These are phyloP conservation scores for Stephanodiscus triporus DNA, from an alignment of 108 stramenopile species.

Conservation along the genomic window DNA sequence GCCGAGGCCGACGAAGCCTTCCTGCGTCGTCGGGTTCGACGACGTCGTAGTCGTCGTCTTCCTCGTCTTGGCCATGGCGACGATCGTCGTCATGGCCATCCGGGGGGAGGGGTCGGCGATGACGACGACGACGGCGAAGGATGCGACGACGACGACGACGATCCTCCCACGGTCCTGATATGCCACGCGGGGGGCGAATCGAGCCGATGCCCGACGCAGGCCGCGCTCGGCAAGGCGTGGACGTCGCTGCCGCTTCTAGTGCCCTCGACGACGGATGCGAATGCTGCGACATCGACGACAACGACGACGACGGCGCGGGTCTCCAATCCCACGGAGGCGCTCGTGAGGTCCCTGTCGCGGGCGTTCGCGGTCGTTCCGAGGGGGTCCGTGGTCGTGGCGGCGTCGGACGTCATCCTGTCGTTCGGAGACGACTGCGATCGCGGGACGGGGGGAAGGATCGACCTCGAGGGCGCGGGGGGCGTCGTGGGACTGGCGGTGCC, in stretches of 20 bases:
- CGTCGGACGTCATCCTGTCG: constrained; percentile 65
- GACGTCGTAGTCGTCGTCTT: no score
- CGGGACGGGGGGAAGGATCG: neutral
- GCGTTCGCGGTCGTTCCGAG: constrained; percentile 53
- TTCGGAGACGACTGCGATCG: constrained; percentile 18
- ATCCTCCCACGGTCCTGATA: constrained; percentile 47
- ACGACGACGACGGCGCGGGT: constrained; percentile 5
- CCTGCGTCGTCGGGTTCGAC: no score
- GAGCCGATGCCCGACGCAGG: constrained; percentile 79
- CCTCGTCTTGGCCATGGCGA: no score
- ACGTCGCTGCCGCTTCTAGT: constrained; percentile 52
- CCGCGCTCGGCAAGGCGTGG: constrained; percentile 86
- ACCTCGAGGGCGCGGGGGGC: constrained; percentile 6
- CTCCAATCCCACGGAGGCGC: constrained; percentile 59
- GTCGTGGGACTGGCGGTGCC: constrained; percentile 83
- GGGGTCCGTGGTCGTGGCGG: constrained; percentile 70
- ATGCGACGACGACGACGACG: neutral
- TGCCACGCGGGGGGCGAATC: constrained; percentile 86
- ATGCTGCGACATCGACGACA: neutral
- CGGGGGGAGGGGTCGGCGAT: neutral
- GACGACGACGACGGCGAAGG: neutral
- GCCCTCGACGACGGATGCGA: no score
- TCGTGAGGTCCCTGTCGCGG: constrained; percentile 48
- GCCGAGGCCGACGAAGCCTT: constrained; percentile 40
- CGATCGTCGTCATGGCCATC: no score